phyloP scores from a whole-genome alignment of 306 rosid genomes.

The Pachyrhizus erosus region DNA sequence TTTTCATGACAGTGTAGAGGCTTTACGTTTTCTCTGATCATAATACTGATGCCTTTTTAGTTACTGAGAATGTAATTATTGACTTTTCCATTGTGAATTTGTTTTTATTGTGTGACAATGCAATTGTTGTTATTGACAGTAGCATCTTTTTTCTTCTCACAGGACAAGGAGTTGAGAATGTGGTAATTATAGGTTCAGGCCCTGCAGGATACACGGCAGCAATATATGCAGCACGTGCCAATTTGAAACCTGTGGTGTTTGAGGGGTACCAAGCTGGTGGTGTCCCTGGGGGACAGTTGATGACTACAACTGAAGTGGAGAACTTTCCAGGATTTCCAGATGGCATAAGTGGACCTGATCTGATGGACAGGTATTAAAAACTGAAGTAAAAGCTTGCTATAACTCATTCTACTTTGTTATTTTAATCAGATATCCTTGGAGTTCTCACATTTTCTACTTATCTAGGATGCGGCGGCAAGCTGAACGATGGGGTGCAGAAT shows the following conservation, averaged over 20 bases:
- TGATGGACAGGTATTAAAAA: slow-evolving; percentile 82
- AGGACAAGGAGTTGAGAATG: slow-evolving; percentile 73
- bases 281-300: slow-evolving; percentile 95
- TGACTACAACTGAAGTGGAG: slow-evolving; percentile 98
- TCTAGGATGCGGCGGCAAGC: slow-evolving; percentile 64
- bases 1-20: slow-evolving; percentile 13
- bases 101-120: slow-evolving; percentile 9
- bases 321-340: slow-evolving; percentile 98
- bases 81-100: slow-evolving; percentile 26
- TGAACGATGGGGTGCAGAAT: slow-evolving; percentile 97
- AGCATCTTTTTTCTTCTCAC: slow-evolving; percentile 40
- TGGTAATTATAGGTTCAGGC: slow-evolving; percentile 92
- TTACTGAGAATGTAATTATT: neutral
- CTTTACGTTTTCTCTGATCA: slow-evolving; percentile 23
- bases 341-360: slow-evolving; percentile 93
- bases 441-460: slow-evolving; percentile 37
- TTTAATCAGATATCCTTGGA: slow-evolving; percentile 19
- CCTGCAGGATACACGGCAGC: slow-evolving; percentile 98
- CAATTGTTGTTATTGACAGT: slow-evolving; percentile 19
- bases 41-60: neutral
- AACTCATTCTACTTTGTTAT: neutral
- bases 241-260: slow-evolving; percentile 90
- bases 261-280: slow-evolving; percentile 95
- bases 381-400: neutral
- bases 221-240: slow-evolving; percentile 94